These are phyloP conservation scores for Stromatinia cepivora DNA, from an alignment of 2,329 filamentous ascomycete genomes.

Conservation along the genomic window DNA sequence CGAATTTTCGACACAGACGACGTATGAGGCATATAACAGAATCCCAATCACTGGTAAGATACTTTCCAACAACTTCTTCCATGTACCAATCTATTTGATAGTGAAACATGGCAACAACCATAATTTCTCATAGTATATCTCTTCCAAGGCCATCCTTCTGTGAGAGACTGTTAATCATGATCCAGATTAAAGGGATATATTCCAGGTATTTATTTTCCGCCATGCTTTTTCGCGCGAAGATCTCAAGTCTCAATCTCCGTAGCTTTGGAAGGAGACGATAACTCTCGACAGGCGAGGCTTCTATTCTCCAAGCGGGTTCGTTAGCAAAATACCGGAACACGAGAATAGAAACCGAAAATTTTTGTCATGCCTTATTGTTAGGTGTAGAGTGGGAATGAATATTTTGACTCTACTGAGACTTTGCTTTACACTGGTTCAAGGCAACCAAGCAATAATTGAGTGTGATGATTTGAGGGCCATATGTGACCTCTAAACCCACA, in stretches of 20 bases:
- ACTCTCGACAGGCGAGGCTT: not conserved
- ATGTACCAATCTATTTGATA: not conserved
- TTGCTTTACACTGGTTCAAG: not conserved
- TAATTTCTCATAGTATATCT: not conserved
- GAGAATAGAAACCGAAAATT: not conserved
- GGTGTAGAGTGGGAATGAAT: not conserved
- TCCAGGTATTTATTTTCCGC: not conserved
- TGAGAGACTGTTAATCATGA: not conserved
- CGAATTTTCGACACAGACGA: conserved; percentile 4
- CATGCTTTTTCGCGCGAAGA: not conserved
- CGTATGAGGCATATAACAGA: not conserved
- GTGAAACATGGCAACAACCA: not conserved
- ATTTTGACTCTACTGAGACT: not conserved
- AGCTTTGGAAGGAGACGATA: not conserved
- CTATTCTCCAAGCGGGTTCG: not conserved
- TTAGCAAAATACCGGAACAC: not conserved
- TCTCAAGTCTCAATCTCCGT: not conserved
- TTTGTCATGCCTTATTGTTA: not conserved
- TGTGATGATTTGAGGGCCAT: not conserved
- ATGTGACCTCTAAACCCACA: conserved; percentile 1
- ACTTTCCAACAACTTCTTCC: not conserved
- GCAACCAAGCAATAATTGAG: not conserved
- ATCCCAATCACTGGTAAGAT: not conserved
- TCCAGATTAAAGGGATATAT: conserved; percentile 2
- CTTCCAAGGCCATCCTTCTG: no score